phyloP scores from a whole-genome alignment of 208 protist species.

The Plasmodiophora brassicae region DNA sequence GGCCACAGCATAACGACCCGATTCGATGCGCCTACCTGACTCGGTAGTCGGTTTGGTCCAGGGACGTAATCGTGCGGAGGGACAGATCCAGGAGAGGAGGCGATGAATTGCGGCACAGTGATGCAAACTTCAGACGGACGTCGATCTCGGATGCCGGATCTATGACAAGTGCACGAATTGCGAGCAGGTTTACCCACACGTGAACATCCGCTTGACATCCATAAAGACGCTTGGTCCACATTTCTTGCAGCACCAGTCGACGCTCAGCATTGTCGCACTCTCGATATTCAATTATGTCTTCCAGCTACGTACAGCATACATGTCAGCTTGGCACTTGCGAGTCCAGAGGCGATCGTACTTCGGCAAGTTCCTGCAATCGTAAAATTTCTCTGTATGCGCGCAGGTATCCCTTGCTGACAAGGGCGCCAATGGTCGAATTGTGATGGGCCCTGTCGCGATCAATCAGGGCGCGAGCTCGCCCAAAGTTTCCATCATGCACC shows the following conservation, averaged over 20 bases:
- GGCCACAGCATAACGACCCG: background rate
- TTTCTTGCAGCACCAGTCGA: background rate
- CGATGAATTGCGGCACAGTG: slow-evolving; percentile 53
- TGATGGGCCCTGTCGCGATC: slow-evolving; percentile 77
- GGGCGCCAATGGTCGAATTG: slow-evolving; percentile 84
- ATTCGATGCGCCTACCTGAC: too few relatives aligned
- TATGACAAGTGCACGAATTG: slow-evolving; percentile 87
- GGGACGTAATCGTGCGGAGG: background rate
- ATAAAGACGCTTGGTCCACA: slow-evolving; percentile 45
- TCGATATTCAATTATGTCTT: slow-evolving; percentile 30
- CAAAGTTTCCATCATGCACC: slow-evolving; percentile 43
- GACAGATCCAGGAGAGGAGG: slow-evolving; percentile 1
- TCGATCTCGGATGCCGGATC: slow-evolving; percentile 79
- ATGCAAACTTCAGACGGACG: slow-evolving; percentile 94
- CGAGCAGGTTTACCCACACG: slow-evolving; percentile 89
- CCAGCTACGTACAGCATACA: background rate
- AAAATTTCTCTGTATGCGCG: slow-evolving; percentile 92
- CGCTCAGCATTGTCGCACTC: background rate
- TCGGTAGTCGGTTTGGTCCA: background rate
- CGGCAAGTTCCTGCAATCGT: slow-evolving; percentile 91
- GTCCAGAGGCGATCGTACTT: slow-evolving; percentile 69
- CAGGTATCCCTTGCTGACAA: slow-evolving; percentile 94
- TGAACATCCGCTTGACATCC: slow-evolving; percentile 44
- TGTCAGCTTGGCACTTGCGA: background rate
- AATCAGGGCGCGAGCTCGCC: slow-evolving; percentile 36